These are phyloP conservation scores for Taphrina communis DNA, from an alignment of 1,139 yeast species.

Conservation along the genomic window DNA sequence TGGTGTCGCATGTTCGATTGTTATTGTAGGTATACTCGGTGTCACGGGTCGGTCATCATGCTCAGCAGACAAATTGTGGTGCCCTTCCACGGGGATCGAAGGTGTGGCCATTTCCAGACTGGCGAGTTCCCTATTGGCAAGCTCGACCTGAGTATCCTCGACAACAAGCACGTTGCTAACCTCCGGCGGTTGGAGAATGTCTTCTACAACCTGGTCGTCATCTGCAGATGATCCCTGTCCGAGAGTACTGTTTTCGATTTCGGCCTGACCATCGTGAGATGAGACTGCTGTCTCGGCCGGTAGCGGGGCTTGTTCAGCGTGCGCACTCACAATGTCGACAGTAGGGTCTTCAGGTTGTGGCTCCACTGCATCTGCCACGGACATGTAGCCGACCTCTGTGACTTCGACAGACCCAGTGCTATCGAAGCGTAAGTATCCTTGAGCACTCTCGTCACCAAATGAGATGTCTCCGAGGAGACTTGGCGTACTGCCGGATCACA, in stretches of 20 bases:
- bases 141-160: slow-evolving; percentile 7
- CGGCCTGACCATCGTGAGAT: background rate
- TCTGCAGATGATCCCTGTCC: background rate
- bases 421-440: too few species aligned
- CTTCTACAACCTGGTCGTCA: slow-evolving; percentile 2
- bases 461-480: too few species aligned
- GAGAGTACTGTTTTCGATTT: background rate
- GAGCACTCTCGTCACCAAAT: too few species aligned
- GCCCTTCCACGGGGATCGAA: background rate
- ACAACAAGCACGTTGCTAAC: background rate
- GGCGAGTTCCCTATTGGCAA: slow-evolving; percentile 1
- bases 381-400: background rate
- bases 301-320: background rate
- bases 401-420: background rate
- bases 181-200: background rate
- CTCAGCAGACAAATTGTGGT: background rate
- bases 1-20: slow-evolving; percentile 11
- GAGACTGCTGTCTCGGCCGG: background rate
- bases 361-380: slow-evolving; percentile 18
- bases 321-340: background rate
- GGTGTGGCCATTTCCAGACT: background rate
- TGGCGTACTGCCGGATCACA: too few species aligned
- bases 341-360: slow-evolving; percentile 3
- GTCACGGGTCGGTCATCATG: slow-evolving; percentile 4
- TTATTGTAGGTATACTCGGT: slow-evolving; percentile 2